These are phyloP conservation scores for Microdochium trichocladiopsis DNA, from an alignment of 2,329 filamentous ascomycete genomes.

Conservation along the genomic window DNA sequence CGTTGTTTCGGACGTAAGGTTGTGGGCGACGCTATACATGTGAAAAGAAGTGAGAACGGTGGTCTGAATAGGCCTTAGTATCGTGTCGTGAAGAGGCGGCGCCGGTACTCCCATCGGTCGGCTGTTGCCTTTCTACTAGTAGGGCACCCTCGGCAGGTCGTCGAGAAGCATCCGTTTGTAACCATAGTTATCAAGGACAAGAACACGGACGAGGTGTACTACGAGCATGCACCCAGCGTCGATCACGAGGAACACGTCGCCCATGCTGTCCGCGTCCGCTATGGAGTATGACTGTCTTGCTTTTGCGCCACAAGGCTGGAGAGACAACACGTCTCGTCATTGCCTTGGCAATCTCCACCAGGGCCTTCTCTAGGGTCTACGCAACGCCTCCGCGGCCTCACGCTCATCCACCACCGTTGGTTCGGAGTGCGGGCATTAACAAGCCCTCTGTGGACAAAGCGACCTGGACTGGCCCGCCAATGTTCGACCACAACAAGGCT, in stretches of 20 bases:
- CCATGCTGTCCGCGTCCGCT: constrained; percentile 23
- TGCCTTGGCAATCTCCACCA: constrained; percentile 32
- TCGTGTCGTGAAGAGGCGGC: no score
- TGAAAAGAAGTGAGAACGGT: no score
- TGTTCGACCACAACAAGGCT: constrained; percentile 15
- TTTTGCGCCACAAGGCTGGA: constrained; percentile 7
- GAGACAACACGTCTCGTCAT: constrained; percentile 19
- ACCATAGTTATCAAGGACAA: constrained; percentile 23
- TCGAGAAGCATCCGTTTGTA: constrained; percentile 28
- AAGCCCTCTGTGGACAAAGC: constrained; percentile 15
- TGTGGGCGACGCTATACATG: no score
- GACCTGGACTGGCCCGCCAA: constrained; percentile 23
- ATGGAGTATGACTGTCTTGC: constrained; percentile 33
- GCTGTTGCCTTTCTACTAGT: constrained; percentile 8
- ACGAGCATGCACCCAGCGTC: constrained; percentile 18
- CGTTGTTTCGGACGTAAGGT: no score
- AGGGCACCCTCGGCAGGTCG: constrained; percentile 26
- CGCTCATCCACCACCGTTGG: constrained; percentile 4
- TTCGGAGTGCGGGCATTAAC: constrained; percentile 23
- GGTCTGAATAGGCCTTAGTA: no score
- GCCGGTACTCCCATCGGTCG: constrained; percentile 6
- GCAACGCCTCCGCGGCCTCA: neutral
- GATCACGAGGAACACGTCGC: constrained; percentile 31
- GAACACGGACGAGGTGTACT: constrained; percentile 27
- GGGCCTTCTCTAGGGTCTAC: constrained; percentile 23